Base-by-base conservation (phyloP, 2,329 filamentous ascomycete species). In the Lachnellula suecica region DNA sequence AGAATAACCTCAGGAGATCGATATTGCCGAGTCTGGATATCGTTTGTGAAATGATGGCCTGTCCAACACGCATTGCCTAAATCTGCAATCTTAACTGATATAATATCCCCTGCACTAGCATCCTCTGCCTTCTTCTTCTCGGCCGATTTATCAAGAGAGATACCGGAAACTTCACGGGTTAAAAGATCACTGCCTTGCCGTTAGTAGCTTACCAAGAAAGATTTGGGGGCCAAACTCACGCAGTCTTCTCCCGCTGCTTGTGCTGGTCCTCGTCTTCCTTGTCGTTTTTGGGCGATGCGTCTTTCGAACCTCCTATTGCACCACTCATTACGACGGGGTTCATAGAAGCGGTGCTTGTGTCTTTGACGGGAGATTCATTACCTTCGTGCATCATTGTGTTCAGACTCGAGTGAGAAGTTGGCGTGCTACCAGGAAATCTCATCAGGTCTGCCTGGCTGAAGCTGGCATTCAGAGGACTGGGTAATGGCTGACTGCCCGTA, bases 1-100 rank as follows among this genome's bases (percentile, higher is more conserved):
- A 99, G 77, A 55, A 99, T 97, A 51, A 99, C 94, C 72, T 99
- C 94, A 1, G 94, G 94, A 1, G 94, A 97, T 52, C 94, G 82
- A 72, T 99, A 99, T 73, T 99, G 94, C 66, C 94, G 82, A 8
- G 94, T 99, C 71, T 99, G 94, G 65, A 99, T 99, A 70, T 99
- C 94, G 69, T 99, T 97, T 67, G 94, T 99, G 73, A 99, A 99
- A 72, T 99, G 94, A 69, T 99, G 94, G 60, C 91, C 91, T 24
- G 96, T 92, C 94, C 94, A 99, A 76, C 94, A 99, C 19, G 94
- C 94, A 70, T 99, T 99, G 54, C 94, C 94, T 51, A 99, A 78
- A 76, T 99, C 94, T 38, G 94, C 94, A 75, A 99, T 99, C 76
- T 99, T 99, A 71, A 99, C 94, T 29, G 93, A 97, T 64, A 99